A percentile compares a stretch with the other conserved stretches of the same genome.
phyloP scores from a whole-genome alignment of 2,329 filamentous ascomycete species.

The Colletotrichum australisinense region DNA sequence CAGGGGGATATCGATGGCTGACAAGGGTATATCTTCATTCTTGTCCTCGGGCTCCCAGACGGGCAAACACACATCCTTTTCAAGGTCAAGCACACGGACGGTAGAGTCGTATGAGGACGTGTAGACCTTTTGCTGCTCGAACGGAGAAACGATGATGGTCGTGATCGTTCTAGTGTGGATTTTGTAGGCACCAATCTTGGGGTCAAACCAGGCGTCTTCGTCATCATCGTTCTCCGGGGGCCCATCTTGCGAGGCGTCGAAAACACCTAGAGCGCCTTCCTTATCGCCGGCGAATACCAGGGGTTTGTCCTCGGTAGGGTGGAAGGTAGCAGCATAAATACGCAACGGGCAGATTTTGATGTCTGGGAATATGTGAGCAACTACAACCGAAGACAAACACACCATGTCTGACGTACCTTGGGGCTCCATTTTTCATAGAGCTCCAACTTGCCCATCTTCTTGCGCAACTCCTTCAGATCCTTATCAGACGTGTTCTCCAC shows the following conservation, averaged over 20 bases:
- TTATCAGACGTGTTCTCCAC: constrained; percentile 83
- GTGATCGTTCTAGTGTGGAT: constrained; percentile 90
- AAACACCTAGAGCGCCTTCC: constrained; percentile 88
- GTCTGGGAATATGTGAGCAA: constrained; percentile 57
- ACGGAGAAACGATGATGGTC: constrained; percentile 81
- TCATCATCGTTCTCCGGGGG: constrained; percentile 64
- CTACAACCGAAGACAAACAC: background rate
- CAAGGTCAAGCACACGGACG: constrained; percentile 86
- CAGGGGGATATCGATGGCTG: constrained; percentile 82
- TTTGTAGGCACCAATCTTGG: constrained; percentile 89
- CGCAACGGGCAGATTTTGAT: constrained; percentile 93
- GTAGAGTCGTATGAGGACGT: constrained; percentile 94
- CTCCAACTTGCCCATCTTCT: constrained; percentile 80
- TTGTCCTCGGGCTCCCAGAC: constrained; percentile 80
- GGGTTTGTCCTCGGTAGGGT: constrained; percentile 87
- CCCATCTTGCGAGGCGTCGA: constrained; percentile 83
- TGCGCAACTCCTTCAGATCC: constrained; percentile 76
- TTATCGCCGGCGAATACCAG: constrained; percentile 96
- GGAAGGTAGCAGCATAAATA: constrained; percentile 88
- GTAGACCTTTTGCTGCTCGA: constrained; percentile 80
- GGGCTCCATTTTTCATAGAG: constrained; percentile 88
- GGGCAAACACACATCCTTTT: constrained; percentile 82
- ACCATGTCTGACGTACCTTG: constrained; percentile 66
- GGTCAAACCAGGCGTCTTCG: constrained; percentile 75
- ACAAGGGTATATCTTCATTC: constrained; percentile 81